Conservation (phyloP, 1,139 yeast species). For the Pichia sp. region DNA sequence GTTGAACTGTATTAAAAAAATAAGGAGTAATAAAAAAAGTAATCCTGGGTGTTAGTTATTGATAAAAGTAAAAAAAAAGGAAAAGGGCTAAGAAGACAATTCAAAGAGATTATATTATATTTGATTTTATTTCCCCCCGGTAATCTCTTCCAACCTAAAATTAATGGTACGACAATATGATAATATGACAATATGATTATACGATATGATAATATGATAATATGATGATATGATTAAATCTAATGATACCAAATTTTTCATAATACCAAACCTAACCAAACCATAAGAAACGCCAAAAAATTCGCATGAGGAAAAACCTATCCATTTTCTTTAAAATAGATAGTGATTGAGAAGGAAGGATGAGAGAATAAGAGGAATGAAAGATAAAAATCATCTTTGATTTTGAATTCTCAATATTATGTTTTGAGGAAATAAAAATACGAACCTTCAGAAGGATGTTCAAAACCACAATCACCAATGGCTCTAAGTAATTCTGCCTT, state of each 20-base stretch:
- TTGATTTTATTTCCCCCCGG: no score
- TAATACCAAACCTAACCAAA: no score
- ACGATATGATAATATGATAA: not conserved
- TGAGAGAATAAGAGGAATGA: no score
- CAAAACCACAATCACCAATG: conserved; percentile 98
- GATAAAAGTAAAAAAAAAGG: not conserved
- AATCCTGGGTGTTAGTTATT: conserved; percentile 2
- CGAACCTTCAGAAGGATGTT: conserved; percentile 98
- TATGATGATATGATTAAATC: not conserved
- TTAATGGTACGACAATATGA: no score
- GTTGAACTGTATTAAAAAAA: conserved; percentile 63
- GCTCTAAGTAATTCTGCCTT: conserved; percentile 97
- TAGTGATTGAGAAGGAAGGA: no score
- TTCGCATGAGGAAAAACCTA: no score
- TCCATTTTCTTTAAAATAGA: no score
- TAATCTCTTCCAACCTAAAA: not conserved
- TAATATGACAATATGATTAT: not conserved
- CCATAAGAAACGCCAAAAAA: no score
- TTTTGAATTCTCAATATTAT: no score
- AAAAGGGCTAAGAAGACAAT: not conserved
- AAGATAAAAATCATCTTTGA: no score
- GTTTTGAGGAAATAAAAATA: conserved; percentile 25
- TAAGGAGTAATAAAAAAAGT: not conserved
- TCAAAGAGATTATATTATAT: no score
- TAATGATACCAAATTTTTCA: no score